phyloP scores from a whole-genome alignment of 805 yeast species.

The Teunomyces aglyptinius region DNA sequence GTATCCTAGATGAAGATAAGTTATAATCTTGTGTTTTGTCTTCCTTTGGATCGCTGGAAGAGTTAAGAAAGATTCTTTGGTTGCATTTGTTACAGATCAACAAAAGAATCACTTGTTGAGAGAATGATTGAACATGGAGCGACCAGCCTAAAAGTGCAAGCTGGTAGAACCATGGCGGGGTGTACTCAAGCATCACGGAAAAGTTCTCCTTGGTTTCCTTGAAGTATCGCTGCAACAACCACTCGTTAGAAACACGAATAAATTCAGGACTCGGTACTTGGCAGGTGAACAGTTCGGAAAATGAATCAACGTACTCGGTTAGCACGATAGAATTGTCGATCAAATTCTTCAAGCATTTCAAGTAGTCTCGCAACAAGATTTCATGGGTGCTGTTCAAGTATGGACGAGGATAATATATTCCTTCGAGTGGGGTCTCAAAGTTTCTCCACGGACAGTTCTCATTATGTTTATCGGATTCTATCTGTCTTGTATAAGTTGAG shows the following conservation, averaged over 20 bases:
- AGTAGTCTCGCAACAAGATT: conserved; percentile 26
- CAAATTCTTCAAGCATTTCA: conserved; percentile 25
- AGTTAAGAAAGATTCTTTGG: conserved; percentile 29
- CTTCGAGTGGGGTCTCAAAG: conserved; percentile 32
- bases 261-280: conserved; percentile 11
- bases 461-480: conserved; percentile 26
- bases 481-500: conserved; percentile 23
- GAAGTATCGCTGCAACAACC: conserved; percentile 31
- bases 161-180: conserved; percentile 33
- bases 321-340: conserved; percentile 23
- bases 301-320: conserved; percentile 10
- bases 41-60: conserved; percentile 6
- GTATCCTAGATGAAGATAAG: conserved; percentile 21
- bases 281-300: conserved; percentile 5
- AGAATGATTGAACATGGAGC: conserved; percentile 29
- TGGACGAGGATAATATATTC: conserved; percentile 35
- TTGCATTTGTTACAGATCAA: conserved; percentile 39
- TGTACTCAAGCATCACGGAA: conserved; percentile 17
- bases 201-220: conserved; percentile 37
- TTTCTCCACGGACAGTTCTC: conserved; percentile 36
- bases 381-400: conserved; percentile 29
- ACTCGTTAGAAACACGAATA: conserved; percentile 25
- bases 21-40: conserved; percentile 7
- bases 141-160: conserved; percentile 40
- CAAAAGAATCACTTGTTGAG: conserved; percentile 24